Conservation (phyloP, 495 filamentous ascomycete genomes). For the Xylaria grammica region DNA sequence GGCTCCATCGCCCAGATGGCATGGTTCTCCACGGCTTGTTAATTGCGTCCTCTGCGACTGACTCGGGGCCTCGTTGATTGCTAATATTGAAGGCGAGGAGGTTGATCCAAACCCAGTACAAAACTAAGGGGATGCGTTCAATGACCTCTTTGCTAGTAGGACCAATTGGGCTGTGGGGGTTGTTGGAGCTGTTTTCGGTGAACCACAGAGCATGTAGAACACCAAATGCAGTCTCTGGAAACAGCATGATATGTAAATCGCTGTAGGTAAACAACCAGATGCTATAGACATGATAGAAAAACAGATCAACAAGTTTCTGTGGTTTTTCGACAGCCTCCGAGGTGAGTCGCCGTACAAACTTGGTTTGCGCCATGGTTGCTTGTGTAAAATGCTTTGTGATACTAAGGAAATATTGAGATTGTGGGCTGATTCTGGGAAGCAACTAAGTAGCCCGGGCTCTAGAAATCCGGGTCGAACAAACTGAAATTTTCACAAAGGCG, state of each 20-base stretch:
- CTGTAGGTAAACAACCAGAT: slow-evolving; percentile 42
- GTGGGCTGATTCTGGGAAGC: neutral
- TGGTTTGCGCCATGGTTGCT: neutral
- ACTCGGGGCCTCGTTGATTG: slow-evolving; percentile 53
- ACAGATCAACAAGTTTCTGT: neutral
- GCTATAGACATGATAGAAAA: slow-evolving; percentile 16
- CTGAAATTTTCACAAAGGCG: too few relatives aligned
- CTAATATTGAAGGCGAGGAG: slow-evolving; percentile 48
- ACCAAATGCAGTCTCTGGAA: slow-evolving; percentile 3
- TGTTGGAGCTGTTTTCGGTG: neutral
- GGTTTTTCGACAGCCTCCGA: neutral
- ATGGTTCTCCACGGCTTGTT: slow-evolving; percentile 67
- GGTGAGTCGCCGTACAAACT: neutral
- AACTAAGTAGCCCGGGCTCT: too few relatives aligned
- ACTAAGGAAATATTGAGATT: neutral
- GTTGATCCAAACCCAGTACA: slow-evolving; percentile 37
- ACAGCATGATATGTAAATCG: slow-evolving; percentile 34
- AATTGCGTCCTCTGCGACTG: slow-evolving; percentile 53
- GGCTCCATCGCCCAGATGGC: slow-evolving; percentile 47
- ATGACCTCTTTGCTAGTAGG: neutral
- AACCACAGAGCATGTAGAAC: slow-evolving; percentile 2
- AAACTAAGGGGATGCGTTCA: slow-evolving; percentile 16
- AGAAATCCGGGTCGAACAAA: too few relatives aligned
- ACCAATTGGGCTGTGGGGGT: neutral
- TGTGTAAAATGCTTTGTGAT: neutral